Conservation (phyloP, 169 alveolate species). For the Cryptosporidium baileyi region DNA sequence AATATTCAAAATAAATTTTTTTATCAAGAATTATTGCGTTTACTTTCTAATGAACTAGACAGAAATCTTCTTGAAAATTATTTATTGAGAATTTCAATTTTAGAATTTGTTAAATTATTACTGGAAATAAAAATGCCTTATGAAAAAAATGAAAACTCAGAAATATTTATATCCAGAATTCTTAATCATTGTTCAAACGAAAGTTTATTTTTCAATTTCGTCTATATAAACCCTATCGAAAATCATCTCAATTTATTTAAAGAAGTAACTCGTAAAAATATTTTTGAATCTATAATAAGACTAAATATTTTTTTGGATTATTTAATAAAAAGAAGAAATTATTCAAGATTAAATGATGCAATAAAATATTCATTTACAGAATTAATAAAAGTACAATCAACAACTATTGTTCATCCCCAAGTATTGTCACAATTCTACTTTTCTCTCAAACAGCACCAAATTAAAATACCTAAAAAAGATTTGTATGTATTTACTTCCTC, state of each 20-base stretch:
- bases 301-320: neutral
- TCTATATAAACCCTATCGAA: neutral
- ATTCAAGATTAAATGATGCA: neutral
- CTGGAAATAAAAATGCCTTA: constrained; percentile 2
- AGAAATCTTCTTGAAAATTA: neutral
- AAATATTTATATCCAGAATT: neutral
- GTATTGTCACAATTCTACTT: constrained; percentile 12
- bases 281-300: neutral
- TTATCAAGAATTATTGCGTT: neutral
- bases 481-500: neutral
- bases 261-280: neutral
- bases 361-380: neutral
- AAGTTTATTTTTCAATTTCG: neutral
- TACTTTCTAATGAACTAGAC: neutral
- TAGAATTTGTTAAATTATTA: neutral
- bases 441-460: neutral
- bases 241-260: neutral
- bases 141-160: neutral
- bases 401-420: constrained; percentile 1
- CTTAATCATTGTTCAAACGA: neutral
- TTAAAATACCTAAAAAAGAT: neutral
- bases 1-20: neutral
- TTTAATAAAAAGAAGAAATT: neutral
- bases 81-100: neutral
- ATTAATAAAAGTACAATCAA: neutral